Base-by-base conservation (phyloP, 129 eudicot species). In the Arctium lappa region DNA sequence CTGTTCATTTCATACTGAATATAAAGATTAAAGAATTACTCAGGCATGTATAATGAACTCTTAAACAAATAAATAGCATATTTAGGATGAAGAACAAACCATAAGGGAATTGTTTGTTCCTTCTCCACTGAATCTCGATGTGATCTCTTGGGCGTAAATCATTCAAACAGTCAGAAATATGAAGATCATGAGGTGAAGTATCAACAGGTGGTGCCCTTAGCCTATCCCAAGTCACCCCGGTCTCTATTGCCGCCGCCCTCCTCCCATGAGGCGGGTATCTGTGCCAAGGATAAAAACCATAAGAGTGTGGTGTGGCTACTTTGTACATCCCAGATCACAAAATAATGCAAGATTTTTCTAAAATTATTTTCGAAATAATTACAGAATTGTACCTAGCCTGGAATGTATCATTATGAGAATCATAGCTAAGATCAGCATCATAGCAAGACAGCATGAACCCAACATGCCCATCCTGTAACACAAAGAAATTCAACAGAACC, bases 201-300 rank as follows among this genome's bases (percentile, higher is more conserved):
- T 94, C 91, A 15, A 89, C 78, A 2, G 95, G 98, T 11, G 95
- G 85, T 32, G 88, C 93, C 86, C 98, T 81, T 80, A 94, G 77
- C 74, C 98, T 88, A 48, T 90, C 94, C 98, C 97, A 92, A 69
- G 89, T 87, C 36, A 94, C 92, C 78, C 97, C 90, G 13, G 30
- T 89, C 80, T 94, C 98, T 46, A 86, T 69, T 78, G 97, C 90
- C 8, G 88, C 84, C 77, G 95, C 86, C 87, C 97, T 90, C 85
- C 94, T 89, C 65, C 97, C 98, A 89, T 94, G 98, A 62, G 95
- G 97, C n/a, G 97, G 98, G 85, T 94, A 94, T 88, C 98, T 94
- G 86, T 66, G 40, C 33, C 72, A 81, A 13, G 9, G 40, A n/a
- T 76, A 76, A 76, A 18, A 75, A 29, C 79, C 22, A 29, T 29